Percentiles rank a stretch among this genome's conserved stretches.
These are phyloP conservation scores for Priceomyces melissophilus DNA, from an alignment of 805 yeast genomes.

Conservation along the genomic window DNA sequence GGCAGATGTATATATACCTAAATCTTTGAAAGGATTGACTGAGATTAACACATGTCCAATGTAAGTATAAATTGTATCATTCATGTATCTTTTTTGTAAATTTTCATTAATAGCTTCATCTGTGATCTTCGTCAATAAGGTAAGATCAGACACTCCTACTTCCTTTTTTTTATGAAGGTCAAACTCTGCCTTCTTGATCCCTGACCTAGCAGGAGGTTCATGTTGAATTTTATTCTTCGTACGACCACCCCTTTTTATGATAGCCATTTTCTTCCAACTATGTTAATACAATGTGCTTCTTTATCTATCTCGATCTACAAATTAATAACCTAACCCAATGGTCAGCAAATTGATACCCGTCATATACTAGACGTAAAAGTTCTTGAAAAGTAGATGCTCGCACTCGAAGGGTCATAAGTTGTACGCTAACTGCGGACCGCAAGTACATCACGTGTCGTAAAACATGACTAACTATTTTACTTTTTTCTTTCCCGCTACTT, in stretches of 20 bases:
- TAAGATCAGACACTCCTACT: constrained; percentile 96
- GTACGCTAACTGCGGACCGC: too few species aligned
- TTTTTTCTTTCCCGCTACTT: too few species aligned
- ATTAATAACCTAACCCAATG: too few species aligned
- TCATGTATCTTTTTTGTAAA: constrained; percentile 81
- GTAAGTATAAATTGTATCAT: constrained; percentile 86
- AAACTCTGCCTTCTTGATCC: constrained; percentile 82
- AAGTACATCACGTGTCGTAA: too few species aligned
- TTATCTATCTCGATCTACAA: too few species aligned
- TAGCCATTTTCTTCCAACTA: constrained; percentile 51
- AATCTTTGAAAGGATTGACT: constrained; percentile 92
- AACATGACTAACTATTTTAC: too few species aligned
- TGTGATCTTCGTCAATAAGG: constrained; percentile 80
- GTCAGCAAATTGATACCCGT: too few species aligned
- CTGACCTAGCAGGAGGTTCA: constrained; percentile 52
- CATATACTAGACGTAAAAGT: too few species aligned
- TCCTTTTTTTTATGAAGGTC: constrained; percentile 87
- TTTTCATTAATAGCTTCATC: constrained; percentile 93
- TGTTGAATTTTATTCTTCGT: constrained; percentile 46
- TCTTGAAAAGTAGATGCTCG: too few species aligned
- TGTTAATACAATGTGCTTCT: too few species aligned
- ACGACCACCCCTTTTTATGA: constrained; percentile 72
- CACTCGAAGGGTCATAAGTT: too few species aligned
- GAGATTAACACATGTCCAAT: constrained; percentile 94
- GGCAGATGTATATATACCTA: constrained; percentile 89